phyloP scores from a whole-genome alignment of 1,284 basidiomycete genomes.

The Fistulinella cinereoalba region DNA sequence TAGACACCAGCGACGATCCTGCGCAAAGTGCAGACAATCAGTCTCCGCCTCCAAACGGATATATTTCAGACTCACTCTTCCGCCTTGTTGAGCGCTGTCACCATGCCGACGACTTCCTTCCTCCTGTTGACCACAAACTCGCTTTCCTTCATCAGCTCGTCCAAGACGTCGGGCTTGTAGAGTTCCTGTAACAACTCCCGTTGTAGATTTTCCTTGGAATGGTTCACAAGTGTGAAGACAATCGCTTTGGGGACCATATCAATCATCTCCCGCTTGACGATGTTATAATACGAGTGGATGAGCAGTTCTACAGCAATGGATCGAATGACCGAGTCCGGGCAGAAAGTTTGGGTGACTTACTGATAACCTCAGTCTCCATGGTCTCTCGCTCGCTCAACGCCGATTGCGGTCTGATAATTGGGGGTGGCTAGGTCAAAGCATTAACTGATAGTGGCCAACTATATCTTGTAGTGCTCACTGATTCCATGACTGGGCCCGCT shows the following conservation, averaged over 20 bases:
- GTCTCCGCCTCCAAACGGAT: neutral
- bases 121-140: constrained; percentile 80
- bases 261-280: constrained; percentile 98
- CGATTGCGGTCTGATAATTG: constrained; percentile 88
- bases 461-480: constrained; percentile 38
- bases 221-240: constrained; percentile 88
- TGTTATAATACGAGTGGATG: constrained; percentile 93
- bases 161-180: constrained; percentile 89
- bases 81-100: constrained; percentile 86
- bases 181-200: constrained; percentile 85
- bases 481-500: constrained; percentile 73
- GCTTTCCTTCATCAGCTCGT: constrained; percentile 91
- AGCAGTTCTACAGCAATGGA: constrained; percentile 64
- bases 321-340: neutral
- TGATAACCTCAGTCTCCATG: constrained; percentile 99
- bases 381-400: constrained; percentile 92
- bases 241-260: constrained; percentile 99
- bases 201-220: constrained; percentile 92
- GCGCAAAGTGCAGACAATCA: constrained; percentile 8
- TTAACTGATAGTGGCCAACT: neutral
- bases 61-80: constrained; percentile 66
- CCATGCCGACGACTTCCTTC: constrained; percentile 89
- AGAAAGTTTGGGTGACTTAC: constrained; percentile 51
- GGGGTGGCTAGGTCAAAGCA: constrained; percentile 59
- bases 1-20: constrained; percentile 36